A percentile compares a stretch with the other conserved stretches of the same genome.
These are phyloP conservation scores for Hanseniaspora mollemarum DNA, from an alignment of 805 yeast species.

Conservation along the genomic window DNA sequence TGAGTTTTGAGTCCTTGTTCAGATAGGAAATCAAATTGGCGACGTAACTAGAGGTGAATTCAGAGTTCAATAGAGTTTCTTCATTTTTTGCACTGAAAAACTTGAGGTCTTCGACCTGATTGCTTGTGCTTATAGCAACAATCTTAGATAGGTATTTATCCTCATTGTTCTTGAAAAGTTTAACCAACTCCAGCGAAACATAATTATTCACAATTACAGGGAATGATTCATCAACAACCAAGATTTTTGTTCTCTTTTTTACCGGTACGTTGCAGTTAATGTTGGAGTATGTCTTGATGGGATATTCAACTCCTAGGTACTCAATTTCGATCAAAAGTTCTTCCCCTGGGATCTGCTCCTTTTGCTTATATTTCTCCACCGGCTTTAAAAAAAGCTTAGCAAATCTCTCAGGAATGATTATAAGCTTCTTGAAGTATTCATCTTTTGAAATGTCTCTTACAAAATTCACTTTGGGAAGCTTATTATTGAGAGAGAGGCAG, in stretches of 20 bases:
- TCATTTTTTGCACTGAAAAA: not conserved
- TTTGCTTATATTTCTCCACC: not conserved
- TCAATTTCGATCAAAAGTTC: not conserved
- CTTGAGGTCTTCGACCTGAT: not conserved
- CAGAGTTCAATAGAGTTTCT: constrained; percentile 27
- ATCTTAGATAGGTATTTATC: not conserved
- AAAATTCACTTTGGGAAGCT: not conserved
- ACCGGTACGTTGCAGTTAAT: constrained; percentile 5
- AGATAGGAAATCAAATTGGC: constrained; percentile 35
- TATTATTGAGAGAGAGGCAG: not conserved
- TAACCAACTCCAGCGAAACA: not conserved
- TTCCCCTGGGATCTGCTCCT: not conserved
- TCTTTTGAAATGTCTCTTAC: not conserved
- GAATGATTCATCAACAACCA: constrained; percentile 11
- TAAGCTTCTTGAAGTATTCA: constrained; percentile 6
- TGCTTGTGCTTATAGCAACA: constrained; percentile 1
- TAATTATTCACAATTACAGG: constrained; percentile 13
- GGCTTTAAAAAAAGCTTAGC: constrained; percentile 1
- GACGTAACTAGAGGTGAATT: constrained; percentile 46
- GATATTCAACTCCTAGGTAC: not conserved
- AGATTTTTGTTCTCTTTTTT: constrained; percentile 6
- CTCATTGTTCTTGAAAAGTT: not conserved
- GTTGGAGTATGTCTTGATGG: constrained; percentile 2
- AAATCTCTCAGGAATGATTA: constrained; percentile 4
- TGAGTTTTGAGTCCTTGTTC: not conserved